Conservation (phyloP, 305 asterid genomes). For the Petunia hybrid region DNA sequence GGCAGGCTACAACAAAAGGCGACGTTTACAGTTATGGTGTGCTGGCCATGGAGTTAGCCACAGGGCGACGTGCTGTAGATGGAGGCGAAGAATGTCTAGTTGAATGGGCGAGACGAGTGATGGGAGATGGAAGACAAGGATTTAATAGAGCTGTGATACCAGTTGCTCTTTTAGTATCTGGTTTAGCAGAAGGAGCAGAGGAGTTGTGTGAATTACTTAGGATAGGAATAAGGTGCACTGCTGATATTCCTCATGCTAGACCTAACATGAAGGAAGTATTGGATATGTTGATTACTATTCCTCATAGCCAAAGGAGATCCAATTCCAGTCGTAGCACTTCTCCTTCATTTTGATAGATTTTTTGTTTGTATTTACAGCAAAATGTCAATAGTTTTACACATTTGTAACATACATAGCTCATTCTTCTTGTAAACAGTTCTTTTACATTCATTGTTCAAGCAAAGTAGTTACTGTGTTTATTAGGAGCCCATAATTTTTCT, state of each 20-base stretch:
- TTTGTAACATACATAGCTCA: conserved; percentile 27
- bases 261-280: conserved; percentile 92
- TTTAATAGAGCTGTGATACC: conserved; percentile 47
- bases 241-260: conserved; percentile 71
- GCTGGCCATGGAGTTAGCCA: conserved; percentile 88
- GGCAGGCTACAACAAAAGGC: conserved; percentile 97
- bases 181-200: conserved; percentile 76
- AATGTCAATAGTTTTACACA: conserved; percentile 25
- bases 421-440: conserved; percentile 26
- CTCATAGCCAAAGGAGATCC: conserved; percentile 43
- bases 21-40: conserved; percentile 98
- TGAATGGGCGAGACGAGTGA: conserved; percentile 87
- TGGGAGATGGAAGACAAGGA: conserved; percentile 69
- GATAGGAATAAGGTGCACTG: conserved; percentile 81
- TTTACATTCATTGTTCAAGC: conserved; percentile 12
- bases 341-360: conserved; percentile 36
- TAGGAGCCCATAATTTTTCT: not conserved
- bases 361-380: conserved; percentile 14
- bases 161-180: conserved; percentile 70
- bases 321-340: conserved; percentile 38
- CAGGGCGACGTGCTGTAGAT: conserved; percentile 86
- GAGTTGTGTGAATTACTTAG: conserved; percentile 73
- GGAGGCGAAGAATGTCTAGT: conserved; percentile 91
- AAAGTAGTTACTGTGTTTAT: not conserved
- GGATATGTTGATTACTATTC: conserved; percentile 66